Conservation (phyloP, 768 basidiomycete species). For the Kwoniella dendrophila region DNA sequence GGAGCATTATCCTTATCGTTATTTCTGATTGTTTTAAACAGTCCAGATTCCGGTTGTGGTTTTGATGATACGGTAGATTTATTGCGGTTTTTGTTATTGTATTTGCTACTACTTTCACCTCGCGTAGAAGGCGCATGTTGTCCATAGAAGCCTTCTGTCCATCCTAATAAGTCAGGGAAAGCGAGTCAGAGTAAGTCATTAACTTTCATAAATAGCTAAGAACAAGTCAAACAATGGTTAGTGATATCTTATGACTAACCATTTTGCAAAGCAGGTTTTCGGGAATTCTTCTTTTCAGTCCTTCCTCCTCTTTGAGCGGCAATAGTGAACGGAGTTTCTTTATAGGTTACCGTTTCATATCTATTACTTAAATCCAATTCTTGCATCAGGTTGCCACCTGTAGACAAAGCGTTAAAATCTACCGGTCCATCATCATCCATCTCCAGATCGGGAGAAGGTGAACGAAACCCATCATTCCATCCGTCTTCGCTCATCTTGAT, state of each 20-base stretch:
- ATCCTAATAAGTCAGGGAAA: too few relatives aligned
- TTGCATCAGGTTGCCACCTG: slow-evolving; percentile 13
- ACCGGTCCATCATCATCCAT: slow-evolving; percentile 2
- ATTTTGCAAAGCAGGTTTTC: too few relatives aligned
- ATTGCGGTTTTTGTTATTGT: too few relatives aligned
- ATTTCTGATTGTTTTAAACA: neutral
- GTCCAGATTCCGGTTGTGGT: too few relatives aligned
- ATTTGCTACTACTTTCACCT: neutral
- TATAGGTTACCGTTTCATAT: slow-evolving; percentile 17
- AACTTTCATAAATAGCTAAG: too few relatives aligned
- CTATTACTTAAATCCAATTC: slow-evolving; percentile 19
- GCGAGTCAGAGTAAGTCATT: too few relatives aligned
- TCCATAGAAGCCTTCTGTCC: too few relatives aligned
- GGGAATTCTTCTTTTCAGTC: neutral
- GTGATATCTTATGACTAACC: too few relatives aligned
- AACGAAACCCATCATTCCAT: slow-evolving; percentile 8
- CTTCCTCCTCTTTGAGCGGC: slow-evolving; percentile 17
- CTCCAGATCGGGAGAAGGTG: slow-evolving; percentile 11
- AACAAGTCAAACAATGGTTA: too few relatives aligned
- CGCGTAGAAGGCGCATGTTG: too few relatives aligned
- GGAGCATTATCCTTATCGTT: neutral
- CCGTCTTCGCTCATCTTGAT: neutral
- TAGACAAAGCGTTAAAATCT: neutral
- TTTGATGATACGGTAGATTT: too few relatives aligned
- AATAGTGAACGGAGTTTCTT: slow-evolving; percentile 31